phyloP scores from a whole-genome alignment of 352 stramenopile species.

The Pythium brachiatum region DNA sequence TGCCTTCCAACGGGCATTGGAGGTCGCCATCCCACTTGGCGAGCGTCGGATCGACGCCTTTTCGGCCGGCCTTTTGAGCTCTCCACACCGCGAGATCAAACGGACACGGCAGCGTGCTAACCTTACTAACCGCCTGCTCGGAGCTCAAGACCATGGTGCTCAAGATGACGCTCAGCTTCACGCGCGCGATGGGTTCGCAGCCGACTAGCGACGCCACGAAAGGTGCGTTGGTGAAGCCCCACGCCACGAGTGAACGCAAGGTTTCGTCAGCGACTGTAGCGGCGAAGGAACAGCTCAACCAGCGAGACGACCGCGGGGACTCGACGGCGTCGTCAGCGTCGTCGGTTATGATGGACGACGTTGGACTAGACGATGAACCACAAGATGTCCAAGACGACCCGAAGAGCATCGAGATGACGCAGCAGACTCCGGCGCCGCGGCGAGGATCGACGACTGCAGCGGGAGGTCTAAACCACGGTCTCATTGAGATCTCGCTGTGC shows the following conservation, averaged over 20 bases:
- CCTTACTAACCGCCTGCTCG: neutral
- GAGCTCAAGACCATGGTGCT: conserved; percentile 32
- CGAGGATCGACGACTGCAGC: neutral
- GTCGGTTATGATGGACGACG: conserved; percentile 11
- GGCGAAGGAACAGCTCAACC: conserved; percentile 16
- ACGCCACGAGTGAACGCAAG: conserved; percentile 8
- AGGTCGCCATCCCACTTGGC: neutral
- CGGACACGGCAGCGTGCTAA: neutral
- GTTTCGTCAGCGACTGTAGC: conserved; percentile 9
- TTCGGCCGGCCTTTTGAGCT: neutral
- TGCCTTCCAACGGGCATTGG: neutral
- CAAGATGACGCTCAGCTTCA: conserved; percentile 39
- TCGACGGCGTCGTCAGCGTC: conserved; percentile 15
- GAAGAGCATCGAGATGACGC: neutral
- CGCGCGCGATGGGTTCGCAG: conserved; percentile 21
- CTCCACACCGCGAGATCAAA: neutral
- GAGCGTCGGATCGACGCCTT: neutral
- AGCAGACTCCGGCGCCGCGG: neutral
- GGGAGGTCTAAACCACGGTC: conserved; percentile 10
- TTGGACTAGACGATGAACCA: conserved; percentile 9
- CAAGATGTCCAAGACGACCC: conserved; percentile 5
- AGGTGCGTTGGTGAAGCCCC: neutral
- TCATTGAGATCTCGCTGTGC: conserved; percentile 67
- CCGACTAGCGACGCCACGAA: neutral
- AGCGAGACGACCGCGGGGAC: conserved; percentile 10